Evolutionary conservation across 2,329 filamentous ascomycete species (phyloP), one percentile per base, ranked within the genome.

Genomic region (Neurospora sp.): DNA sequence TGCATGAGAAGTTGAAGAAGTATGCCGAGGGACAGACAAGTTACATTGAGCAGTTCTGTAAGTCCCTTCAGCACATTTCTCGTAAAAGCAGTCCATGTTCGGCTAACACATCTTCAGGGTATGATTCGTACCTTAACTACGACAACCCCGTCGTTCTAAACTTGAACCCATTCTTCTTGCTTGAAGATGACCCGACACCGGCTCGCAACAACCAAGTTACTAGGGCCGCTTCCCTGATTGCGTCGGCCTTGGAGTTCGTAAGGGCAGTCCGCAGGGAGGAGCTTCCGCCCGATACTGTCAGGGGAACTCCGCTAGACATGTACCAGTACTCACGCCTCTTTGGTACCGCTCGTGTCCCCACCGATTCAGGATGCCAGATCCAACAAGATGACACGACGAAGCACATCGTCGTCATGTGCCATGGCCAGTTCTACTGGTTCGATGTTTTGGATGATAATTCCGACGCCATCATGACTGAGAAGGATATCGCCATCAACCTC

Each of bases 21-120:
- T 99, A 98, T 83, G 94, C 96, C 9, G 89, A 89, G 67, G 93
- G 91, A 66, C 95, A 94, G 81, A 93, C 93, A 43, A 98, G 95
- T 80, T 99, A 97, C 78, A 98, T 99, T 76, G 96, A 98, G 79
- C 96, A 99, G 77, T 99, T 99, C 76, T 99, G 95, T 97, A 87
- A 78, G 92, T 86, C 40, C 62, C 11, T 39, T 52, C 5, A 9
- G 42, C 15, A 36, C 1, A 33, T 4, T 17, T 33, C 4, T 33
- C 28, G 28, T 33, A 33, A 6, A 33, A 33, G 19, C 4, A 13
- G 17, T n/a, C 38, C 46, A 36, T 17, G 13, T 52, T 33, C 11
- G 15, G 46, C 69, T 70, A 43, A 70, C 52, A 23, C 46, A 2
- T 36, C 2, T 58, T 62, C 72, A 97, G 94, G 94, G 96, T 98